These are phyloP conservation scores for Neonectria faginata DNA, from an alignment of 2,329 filamentous ascomycete genomes.

Conservation along the genomic window DNA sequence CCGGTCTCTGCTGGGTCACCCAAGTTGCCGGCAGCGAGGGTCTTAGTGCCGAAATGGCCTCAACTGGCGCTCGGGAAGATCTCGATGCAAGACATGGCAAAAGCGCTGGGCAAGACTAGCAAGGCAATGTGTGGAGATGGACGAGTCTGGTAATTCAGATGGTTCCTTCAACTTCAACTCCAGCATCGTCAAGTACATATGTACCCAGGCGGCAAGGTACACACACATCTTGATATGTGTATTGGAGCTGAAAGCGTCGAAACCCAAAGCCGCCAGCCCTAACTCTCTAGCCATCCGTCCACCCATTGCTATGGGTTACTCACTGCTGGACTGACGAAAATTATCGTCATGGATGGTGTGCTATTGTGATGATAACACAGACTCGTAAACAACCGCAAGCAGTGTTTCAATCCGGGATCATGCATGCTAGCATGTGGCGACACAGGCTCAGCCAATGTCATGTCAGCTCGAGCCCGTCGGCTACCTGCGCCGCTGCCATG, in stretches of 20 bases:
- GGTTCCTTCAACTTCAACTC: constrained; percentile 10
- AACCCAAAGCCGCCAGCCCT: background rate
- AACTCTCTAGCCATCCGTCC: background rate
- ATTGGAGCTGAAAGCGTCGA: background rate
- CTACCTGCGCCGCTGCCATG: constrained; percentile 48
- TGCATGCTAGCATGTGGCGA: constrained; percentile 41
- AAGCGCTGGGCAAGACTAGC: constrained; percentile 36
- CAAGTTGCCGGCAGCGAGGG: constrained; percentile 29
- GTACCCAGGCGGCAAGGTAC: too few relatives aligned
- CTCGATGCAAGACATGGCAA: constrained; percentile 46
- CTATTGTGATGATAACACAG: constrained; percentile 38
- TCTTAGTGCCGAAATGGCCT: constrained; percentile 44
- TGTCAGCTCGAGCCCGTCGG: constrained; percentile 34
- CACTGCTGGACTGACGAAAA: constrained; percentile 28
- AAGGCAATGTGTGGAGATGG: constrained; percentile 34
- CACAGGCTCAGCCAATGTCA: constrained; percentile 38
- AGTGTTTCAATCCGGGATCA: constrained; percentile 40
- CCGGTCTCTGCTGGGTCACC: constrained; percentile 21
- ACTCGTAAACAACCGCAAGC: constrained; percentile 38
- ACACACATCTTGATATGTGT: background rate
- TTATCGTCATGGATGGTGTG: constrained; percentile 38
- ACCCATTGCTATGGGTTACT: constrained; percentile 38
- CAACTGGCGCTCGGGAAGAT: constrained; percentile 46
- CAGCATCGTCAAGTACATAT: background rate
- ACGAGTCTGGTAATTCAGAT: background rate